Evolutionary conservation across 1,284 basidiomycete genomes (phyloP).

Genomic region (Cutaneotrichosporon sp.): DNA sequence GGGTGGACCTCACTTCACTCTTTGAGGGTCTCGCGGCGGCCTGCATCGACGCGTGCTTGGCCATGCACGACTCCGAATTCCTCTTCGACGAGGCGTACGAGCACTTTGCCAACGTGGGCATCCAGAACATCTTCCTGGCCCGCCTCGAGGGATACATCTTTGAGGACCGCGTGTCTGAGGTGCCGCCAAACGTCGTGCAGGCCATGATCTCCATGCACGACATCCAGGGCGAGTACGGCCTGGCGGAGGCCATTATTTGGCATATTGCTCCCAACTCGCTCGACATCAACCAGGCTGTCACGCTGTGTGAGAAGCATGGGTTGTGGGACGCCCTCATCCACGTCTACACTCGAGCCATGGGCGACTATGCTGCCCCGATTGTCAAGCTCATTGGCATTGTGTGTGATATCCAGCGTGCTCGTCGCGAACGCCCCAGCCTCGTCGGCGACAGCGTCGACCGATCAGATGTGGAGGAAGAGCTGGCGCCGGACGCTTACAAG

Average conservation of each 20-base stretch:
- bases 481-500: constrained; percentile 80
- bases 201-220: constrained; percentile 76
- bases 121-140: constrained; percentile 79
- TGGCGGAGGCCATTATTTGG: constrained; percentile 89
- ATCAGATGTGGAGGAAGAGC: constrained; percentile 56
- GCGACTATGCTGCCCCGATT: constrained; percentile 85
- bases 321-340: constrained; percentile 95
- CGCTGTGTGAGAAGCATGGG: constrained; percentile 73
- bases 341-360: constrained; percentile 83
- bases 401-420: constrained; percentile 62
- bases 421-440: constrained; percentile 46
- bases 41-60: constrained; percentile 78
- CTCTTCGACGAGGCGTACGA: constrained; percentile 92
- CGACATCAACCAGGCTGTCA: constrained; percentile 91
- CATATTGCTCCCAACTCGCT: constrained; percentile 88
- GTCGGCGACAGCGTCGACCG: constrained; percentile 30
- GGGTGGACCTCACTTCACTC: constrained; percentile 83
- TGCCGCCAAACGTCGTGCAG: constrained; percentile 86
- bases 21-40: constrained; percentile 84
- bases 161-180: constrained; percentile 65
- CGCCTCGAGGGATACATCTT: constrained; percentile 84
- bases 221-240: constrained; percentile 67
- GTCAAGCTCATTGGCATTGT: constrained; percentile 79
- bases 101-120: constrained; percentile 79
- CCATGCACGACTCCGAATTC: constrained; percentile 76